These are phyloP conservation scores for Calocybe indica DNA, from an alignment of 768 basidiomycete species.

Conservation along the genomic window DNA sequence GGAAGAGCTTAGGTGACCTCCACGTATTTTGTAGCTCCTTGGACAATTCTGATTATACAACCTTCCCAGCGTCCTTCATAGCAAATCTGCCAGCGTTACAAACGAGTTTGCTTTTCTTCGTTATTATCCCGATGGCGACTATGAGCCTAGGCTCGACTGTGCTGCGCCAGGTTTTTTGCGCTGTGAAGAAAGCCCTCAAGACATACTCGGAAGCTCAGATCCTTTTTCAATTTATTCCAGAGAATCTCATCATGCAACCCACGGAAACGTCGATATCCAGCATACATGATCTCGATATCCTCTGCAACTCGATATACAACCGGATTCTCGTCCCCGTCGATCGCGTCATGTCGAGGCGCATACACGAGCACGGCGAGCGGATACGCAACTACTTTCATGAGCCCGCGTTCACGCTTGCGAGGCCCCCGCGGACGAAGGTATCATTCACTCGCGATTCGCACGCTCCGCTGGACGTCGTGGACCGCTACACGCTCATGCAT, in stretches of 20 bases:
- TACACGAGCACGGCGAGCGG: slow-evolving; percentile 33
- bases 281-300: slow-evolving; percentile 37
- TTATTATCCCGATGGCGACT: slow-evolving; percentile 54
- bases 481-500: slow-evolving; percentile 57
- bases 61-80: slow-evolving; percentile 41
- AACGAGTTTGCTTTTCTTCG: slow-evolving; percentile 56
- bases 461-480: slow-evolving; percentile 37
- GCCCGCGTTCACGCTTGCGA: slow-evolving; percentile 59
- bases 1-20: slow-evolving; percentile 55
- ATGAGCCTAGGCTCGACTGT: slow-evolving; percentile 60
- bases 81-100: slow-evolving; percentile 30
- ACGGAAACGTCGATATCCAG: slow-evolving; percentile 37
- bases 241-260: slow-evolving; percentile 45
- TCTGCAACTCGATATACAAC: slow-evolving; percentile 67
- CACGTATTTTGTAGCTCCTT: neutral
- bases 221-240: slow-evolving; percentile 71
- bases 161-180: slow-evolving; percentile 65
- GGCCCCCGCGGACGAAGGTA: slow-evolving; percentile 33
- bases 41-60: slow-evolving; percentile 1
- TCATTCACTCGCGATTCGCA: slow-evolving; percentile 29
- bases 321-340: slow-evolving; percentile 57
- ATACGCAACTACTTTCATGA: slow-evolving; percentile 53
- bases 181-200: slow-evolving; percentile 52
- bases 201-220: slow-evolving; percentile 43
- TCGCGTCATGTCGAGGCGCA: slow-evolving; percentile 50